A percentile compares a stretch with the other conserved stretches of the same genome.
Conservation (phyloP, 1,284 basidiomycete genomes). For the Gyrodon tennesseensis region DNA sequence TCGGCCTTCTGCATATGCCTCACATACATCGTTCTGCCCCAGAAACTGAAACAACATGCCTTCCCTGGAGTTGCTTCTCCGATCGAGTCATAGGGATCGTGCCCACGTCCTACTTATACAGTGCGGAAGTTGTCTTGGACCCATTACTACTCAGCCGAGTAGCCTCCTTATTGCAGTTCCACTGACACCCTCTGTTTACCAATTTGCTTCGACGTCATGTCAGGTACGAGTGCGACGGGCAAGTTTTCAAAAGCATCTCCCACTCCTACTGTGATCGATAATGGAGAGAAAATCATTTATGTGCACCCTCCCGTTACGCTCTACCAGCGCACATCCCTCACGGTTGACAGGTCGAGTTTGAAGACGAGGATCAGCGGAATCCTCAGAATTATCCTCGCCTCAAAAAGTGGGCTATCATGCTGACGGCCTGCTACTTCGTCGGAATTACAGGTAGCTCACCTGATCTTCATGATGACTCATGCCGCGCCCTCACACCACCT, state of each 20-base stretch:
- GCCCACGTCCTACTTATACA: conserved; percentile 29
- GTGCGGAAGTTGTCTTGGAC: neutral
- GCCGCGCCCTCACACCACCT: conserved; percentile 8
- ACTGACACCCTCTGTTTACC: neutral
- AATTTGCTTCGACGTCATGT: conserved; percentile 19
- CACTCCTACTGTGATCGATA: neutral
- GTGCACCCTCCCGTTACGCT: conserved; percentile 5
- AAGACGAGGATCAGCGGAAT: conserved; percentile 35
- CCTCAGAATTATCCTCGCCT: conserved; percentile 32
- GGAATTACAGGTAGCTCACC: conserved; percentile 26
- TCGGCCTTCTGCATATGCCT: conserved; percentile 1
- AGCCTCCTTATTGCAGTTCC: neutral
- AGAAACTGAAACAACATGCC: conserved; percentile 3
- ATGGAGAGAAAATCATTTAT: conserved; percentile 22
- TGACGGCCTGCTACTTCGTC: conserved; percentile 31
- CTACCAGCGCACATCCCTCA: conserved; percentile 14
- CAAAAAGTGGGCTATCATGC: conserved; percentile 38
- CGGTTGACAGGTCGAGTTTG: conserved; percentile 35
- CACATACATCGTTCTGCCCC: neutral
- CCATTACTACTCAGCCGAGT: neutral
- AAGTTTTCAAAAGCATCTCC: conserved; percentile 10
- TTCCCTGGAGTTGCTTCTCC: conserved; percentile 9
- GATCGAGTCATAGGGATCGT: no score
- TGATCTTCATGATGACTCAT: neutral
- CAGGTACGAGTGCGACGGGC: conserved; percentile 11